These are phyloP conservation scores for Anthracocystis panici-leucophaei DNA, from an alignment of 1,284 basidiomycete species.

Conservation along the genomic window DNA sequence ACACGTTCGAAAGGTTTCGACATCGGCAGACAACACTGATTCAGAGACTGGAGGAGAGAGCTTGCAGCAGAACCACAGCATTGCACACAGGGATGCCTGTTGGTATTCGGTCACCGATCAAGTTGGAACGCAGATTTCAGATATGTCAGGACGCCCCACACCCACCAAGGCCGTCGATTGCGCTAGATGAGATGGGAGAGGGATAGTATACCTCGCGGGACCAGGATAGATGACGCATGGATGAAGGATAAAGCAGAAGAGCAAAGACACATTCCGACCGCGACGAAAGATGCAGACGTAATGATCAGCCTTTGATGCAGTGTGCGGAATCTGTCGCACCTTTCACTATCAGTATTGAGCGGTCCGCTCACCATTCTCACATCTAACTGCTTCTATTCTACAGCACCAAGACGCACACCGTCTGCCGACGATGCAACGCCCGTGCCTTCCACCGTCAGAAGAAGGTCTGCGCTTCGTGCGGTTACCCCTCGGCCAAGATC, in stretches of 20 bases:
- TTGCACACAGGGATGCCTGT: not conserved
- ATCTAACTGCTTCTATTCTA: not conserved
- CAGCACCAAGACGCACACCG: constrained; percentile 97
- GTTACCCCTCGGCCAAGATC: constrained; percentile 94
- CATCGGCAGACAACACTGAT: not conserved
- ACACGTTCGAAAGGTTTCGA: not conserved
- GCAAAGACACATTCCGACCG: not conserved
- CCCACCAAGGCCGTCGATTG: not conserved
- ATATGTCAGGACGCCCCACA: not conserved
- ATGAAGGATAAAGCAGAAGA: not conserved
- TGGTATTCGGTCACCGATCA: not conserved
- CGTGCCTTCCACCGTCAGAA: constrained; percentile 96
- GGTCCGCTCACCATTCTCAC: constrained; percentile 25
- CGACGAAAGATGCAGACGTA: not conserved
- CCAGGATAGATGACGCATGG: not conserved
- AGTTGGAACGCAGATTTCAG: not conserved
- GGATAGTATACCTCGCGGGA: not conserved
- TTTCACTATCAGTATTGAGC: not conserved
- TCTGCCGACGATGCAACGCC: constrained; percentile 84
- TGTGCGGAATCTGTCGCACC: not conserved
- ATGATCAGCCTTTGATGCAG: not conserved
- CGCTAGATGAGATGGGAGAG: not conserved
- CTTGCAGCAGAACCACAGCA: not conserved
- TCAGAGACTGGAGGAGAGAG: not conserved
- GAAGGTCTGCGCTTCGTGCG: constrained; percentile 96